Evolutionary conservation across 306 rosid species (phyloP), one percentile per base, ranked within the genome.

Genomic region (Vicia faba): DNA sequence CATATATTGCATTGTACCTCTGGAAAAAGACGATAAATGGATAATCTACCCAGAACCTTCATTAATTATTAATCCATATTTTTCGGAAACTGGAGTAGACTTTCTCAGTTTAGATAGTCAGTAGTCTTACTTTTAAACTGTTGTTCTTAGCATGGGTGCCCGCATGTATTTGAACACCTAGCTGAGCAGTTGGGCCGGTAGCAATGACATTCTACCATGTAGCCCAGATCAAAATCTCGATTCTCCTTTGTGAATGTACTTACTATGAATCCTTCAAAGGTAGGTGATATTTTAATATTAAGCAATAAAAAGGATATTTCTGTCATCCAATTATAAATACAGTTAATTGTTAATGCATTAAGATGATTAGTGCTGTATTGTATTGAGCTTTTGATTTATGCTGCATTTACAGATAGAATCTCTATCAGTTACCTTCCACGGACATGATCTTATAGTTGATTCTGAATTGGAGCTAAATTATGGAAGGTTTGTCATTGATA

Each of bases 391-490:
- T 58, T 71, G 59, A 38, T 26, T 35, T 72, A 19, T 49, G 15
- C 71, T 58, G 44, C 61, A 13, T 44, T 72, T 81, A 80, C 92
- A 95, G 99, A 88, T 95, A 68, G 97, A 95, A 69, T 91, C 99
- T 49, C 78, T 95, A 23, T 82, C 99, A 19, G 99, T 95, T 66
- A 95, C 99, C 13, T 95, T 95, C 50, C 99, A 95, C 13, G 96
- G 99, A 49, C 99, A 95, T 39, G 99, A 95, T 77, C 84, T 91
- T 28, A 86, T 95, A 29, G 97, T 95, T 51, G 99, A 95, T 80
- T 78, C 96, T 45, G 97, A 88, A 50, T 78, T 95, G 78, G 99
- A 95, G 90, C 96, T 95, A 29, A 95, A 95, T 39, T 95, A 88
- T 84, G 97, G 99, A 71, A 95, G 97, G 97, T 95, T 64, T 12